phyloP scores from a whole-genome alignment of 257 asterid species.

The Linaria vulgaris region DNA sequence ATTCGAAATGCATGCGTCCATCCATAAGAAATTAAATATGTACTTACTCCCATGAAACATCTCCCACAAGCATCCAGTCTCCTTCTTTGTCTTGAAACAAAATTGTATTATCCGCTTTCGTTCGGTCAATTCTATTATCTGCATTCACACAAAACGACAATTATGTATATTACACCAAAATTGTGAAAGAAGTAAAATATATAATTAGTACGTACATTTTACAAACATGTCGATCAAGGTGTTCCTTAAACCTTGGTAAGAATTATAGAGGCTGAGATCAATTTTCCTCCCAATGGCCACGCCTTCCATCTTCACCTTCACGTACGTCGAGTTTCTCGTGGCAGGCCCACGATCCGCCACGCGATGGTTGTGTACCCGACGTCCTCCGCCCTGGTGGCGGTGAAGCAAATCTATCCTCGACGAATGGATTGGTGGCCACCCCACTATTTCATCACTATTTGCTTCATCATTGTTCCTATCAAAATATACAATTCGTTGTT shows the following conservation, averaged over 20 bases:
- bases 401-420: slow-evolving; percentile 36
- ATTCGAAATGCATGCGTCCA: too few relatives aligned
- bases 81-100: slow-evolving; percentile 63
- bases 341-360: not conserved
- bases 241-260: slow-evolving; percentile 36
- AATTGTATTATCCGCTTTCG: slow-evolving; percentile 32
- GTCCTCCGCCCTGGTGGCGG: slow-evolving; percentile 28
- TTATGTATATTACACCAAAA: not conserved
- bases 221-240: slow-evolving; percentile 47
- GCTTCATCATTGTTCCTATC: slow-evolving; percentile 30
- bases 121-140: slow-evolving; percentile 33
- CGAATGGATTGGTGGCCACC: slow-evolving; percentile 51
- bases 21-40: not conserved
- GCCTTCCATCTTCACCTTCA: slow-evolving; percentile 67
- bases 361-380: slow-evolving; percentile 22
- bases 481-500: too few relatives aligned
- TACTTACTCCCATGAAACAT: slow-evolving; percentile 64
- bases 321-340: slow-evolving; percentile 31
- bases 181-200: too few relatives aligned
- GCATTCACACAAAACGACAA: slow-evolving; percentile 11
- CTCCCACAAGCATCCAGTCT: slow-evolving; percentile 63
- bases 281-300: slow-evolving; percentile 52
- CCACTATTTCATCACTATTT: slow-evolving; percentile 28
- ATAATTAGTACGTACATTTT: slow-evolving; percentile 32
- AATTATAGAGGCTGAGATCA: slow-evolving; percentile 37